Evolutionary conservation across 2,329 filamentous ascomycete genomes (phyloP).

Genomic region (Torrubiella hemipterigena): DNA sequence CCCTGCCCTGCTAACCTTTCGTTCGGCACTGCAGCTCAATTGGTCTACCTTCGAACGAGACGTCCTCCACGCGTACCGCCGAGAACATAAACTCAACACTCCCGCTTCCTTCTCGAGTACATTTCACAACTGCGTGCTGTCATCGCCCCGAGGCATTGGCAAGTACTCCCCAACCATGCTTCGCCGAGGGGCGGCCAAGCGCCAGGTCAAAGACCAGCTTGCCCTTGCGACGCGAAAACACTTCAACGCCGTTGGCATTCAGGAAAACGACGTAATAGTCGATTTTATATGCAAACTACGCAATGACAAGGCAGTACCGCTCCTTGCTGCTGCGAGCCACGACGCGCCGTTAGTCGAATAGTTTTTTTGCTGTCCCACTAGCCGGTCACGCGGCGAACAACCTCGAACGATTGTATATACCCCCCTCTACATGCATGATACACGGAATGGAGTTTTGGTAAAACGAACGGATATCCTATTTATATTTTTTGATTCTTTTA

Average conservation of each 20-base stretch:
- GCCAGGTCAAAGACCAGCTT: conserved; percentile 61
- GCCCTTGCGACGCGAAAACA: conserved; percentile 65
- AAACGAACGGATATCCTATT: too few relatives aligned
- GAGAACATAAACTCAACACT: conserved; percentile 58
- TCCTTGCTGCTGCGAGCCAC: conserved; percentile 13
- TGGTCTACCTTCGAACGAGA: conserved; percentile 58
- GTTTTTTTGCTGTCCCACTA: not conserved
- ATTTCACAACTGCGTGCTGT: conserved; percentile 50
- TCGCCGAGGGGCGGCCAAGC: conserved; percentile 47
- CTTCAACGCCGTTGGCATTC: conserved; percentile 69
- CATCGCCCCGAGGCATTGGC: conserved; percentile 52
- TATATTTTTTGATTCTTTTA: not conserved
- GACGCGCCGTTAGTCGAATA: conserved; percentile 6
- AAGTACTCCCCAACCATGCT: conserved; percentile 67
- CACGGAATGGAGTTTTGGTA: too few relatives aligned
- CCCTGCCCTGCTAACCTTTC: conserved; percentile 5
- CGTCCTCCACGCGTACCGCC: conserved; percentile 63
- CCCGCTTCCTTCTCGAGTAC: conserved; percentile 57
- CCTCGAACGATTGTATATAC: conserved; percentile 5
- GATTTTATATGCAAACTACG: conserved; percentile 62
- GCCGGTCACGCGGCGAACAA: too few relatives aligned
- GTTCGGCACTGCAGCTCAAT: conserved; percentile 31
- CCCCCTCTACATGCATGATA: too few relatives aligned
- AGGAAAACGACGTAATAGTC: conserved; percentile 74
- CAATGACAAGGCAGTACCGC: conserved; percentile 16